A percentile compares a stretch with the other conserved stretches of the same genome.
Evolutionary conservation across 2,329 filamentous ascomycete genomes (phyloP).

Genomic region (Lasiodiplodia gonubiensis): DNA sequence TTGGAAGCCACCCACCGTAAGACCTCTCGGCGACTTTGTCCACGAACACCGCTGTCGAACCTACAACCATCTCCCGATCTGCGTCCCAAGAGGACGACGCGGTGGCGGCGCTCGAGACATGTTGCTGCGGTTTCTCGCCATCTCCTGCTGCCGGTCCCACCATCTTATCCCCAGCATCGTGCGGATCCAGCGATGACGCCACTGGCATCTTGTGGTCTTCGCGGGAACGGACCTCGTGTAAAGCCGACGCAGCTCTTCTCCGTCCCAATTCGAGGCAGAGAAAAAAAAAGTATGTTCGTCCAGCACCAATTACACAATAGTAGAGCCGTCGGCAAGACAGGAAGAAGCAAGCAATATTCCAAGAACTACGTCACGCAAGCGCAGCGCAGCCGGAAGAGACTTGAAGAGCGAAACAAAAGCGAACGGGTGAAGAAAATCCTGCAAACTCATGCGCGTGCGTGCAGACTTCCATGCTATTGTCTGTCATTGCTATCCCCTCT

Average conservation of each 20-base stretch:
- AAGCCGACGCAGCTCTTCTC: not conserved
- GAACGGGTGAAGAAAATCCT: too few relatives aligned
- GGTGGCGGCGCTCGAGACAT: not conserved
- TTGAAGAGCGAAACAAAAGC: not conserved
- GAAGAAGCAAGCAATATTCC: not conserved
- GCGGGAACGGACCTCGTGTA: not conserved
- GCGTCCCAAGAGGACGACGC: slow-evolving; percentile 10
- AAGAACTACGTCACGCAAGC: not conserved
- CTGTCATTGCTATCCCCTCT: not conserved
- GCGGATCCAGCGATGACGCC: not conserved
- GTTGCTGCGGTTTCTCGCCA: not conserved
- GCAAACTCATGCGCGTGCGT: not conserved
- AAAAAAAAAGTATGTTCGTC: not conserved
- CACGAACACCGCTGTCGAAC: slow-evolving; percentile 33
- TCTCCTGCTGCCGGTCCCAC: not conserved
- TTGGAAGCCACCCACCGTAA: slow-evolving; percentile 38
- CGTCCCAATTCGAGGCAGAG: not conserved
- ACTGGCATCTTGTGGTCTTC: not conserved
- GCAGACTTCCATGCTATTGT: not conserved
- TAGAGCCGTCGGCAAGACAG: not conserved
- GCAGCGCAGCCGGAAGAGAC: not conserved
- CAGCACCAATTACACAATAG: not conserved
- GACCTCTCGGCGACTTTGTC: slow-evolving; percentile 42
- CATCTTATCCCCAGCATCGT: not conserved
- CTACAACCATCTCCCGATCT: slow-evolving; percentile 28